Base-by-base conservation (phyloP, 2,329 filamentous ascomycete species). In the Rutstroemia sp. region DNA sequence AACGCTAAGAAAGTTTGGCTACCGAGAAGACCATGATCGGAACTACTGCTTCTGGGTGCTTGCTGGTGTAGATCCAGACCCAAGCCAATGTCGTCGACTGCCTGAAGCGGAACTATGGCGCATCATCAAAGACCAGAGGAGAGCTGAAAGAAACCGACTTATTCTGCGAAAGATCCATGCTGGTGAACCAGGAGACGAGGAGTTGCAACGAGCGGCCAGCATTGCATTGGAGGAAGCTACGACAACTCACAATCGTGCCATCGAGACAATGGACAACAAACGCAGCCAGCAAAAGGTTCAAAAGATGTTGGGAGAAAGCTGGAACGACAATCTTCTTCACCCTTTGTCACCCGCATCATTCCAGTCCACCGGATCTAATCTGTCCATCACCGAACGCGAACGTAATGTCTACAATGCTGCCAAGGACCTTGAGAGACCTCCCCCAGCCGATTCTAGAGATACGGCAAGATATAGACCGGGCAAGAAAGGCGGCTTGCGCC, bases 31-130 rank as follows among this genome's bases (percentile, higher is more conserved):
- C 60, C 91, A 96, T 67, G 88, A 94, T 69, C 84, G 91, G 66
- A 96, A 95, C 68, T 97, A 96, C 73, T 96, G 92, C 75, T 97
- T 99, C 74, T 97, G 94, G 77, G 87, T 96, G 1, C 78, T 97
- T 57, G 86, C 89, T 63, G 92, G 92, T 51, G 76, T 90, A 40
- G 90, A 96, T 48, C 86, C 92, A 1, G 87, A 94, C 63, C 87
- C 90, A 30, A 81, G 80, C 50, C 84, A 91, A 67, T 95, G 89
- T 70, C 85, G 91, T 58, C 84, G 89, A 50, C 78, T 97, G 40
- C 86, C 86, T 36, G 94, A 99, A 67, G 86, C 84, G 4, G 94
- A 99, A 70, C 76, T 99, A 10, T 88, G 94, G 79, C 85, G 89
- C 59, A 89, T 97, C 54, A 95, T 95, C 72, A 91, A 90, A 66